phyloP scores from a whole-genome alignment of 2,329 filamentous ascomycete genomes.

The Nemania bipapillata region DNA sequence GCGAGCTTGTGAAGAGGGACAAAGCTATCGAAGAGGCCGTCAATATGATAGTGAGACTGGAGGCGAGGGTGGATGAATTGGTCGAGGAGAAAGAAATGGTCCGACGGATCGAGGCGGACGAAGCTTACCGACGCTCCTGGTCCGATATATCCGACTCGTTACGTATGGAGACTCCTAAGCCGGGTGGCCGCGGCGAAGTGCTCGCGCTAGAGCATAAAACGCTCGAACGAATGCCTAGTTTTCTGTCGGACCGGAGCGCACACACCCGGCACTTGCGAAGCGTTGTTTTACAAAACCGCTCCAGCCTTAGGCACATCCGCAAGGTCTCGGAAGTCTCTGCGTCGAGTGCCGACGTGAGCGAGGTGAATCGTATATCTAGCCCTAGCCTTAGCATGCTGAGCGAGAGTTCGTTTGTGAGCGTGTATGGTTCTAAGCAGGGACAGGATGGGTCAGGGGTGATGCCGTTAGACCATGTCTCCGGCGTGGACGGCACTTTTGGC shows the following conservation, averaged over 20 bases:
- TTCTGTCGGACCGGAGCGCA: slow-evolving; percentile 69
- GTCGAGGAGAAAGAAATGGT: slow-evolving; percentile 65
- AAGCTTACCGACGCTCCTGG: slow-evolving; percentile 51
- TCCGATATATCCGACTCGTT: slow-evolving; percentile 47
- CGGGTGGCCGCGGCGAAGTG: slow-evolving; percentile 33
- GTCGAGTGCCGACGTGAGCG: slow-evolving; percentile 52
- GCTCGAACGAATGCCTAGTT: slow-evolving; percentile 71
- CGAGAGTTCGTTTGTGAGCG: slow-evolving; percentile 73
- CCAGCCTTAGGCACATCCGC: slow-evolving; percentile 63
- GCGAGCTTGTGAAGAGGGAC: slow-evolving; percentile 74
- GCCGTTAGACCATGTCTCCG: slow-evolving; percentile 37
- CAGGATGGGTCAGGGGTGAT: slow-evolving; percentile 34
- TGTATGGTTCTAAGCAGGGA: slow-evolving; percentile 62
- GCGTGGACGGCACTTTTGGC: slow-evolving; percentile 43
- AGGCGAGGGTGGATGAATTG: slow-evolving; percentile 67
- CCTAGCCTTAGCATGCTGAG: slow-evolving; percentile 72
- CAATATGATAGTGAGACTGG: slow-evolving; percentile 72
- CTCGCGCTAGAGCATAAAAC: slow-evolving; percentile 50
- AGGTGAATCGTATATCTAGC: slow-evolving; percentile 60
- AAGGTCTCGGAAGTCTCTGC: slow-evolving; percentile 56
- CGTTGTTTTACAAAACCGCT: slow-evolving; percentile 64
- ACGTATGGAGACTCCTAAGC: slow-evolving; percentile 43
- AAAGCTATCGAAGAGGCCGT: slow-evolving; percentile 77
- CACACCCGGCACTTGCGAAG: slow-evolving; percentile 70
- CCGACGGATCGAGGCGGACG: slow-evolving; percentile 60